phyloP scores from a whole-genome alignment of 2,329 filamentous ascomycete genomes.

The Microsporum ferrugineum region DNA sequence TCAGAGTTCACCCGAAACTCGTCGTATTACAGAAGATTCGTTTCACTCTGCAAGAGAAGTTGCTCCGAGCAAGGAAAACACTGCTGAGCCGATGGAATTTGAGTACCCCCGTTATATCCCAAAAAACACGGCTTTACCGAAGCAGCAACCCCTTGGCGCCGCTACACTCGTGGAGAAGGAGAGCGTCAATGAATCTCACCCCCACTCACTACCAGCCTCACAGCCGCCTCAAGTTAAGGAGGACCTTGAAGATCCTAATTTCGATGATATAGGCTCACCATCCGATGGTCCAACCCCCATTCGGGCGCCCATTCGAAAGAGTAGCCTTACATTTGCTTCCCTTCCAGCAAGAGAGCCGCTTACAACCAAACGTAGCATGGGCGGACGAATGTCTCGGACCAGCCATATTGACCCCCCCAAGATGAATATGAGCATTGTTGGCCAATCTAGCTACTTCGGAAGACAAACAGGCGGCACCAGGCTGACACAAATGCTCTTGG shows the following conservation, averaged over 20 bases:
- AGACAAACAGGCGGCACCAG: constrained; percentile 55
- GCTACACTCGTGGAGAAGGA: not conserved
- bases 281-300: constrained; percentile 39
- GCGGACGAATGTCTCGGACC: constrained; percentile 56
- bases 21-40: constrained; percentile 34
- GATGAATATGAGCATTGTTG: constrained; percentile 21
- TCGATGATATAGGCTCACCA: constrained; percentile 39
- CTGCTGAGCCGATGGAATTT: constrained; percentile 27
- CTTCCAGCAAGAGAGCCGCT: constrained; percentile 84
- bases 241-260: constrained; percentile 20
- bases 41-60: constrained; percentile 39
- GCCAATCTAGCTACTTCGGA: constrained; percentile 62
- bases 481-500: constrained; percentile 24
- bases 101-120: constrained; percentile 15
- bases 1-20: constrained; percentile 21
- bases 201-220: not conserved
- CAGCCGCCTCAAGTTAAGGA: not conserved
- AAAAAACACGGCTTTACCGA: not conserved
- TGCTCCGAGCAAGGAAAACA: constrained; percentile 24
- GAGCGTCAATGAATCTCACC: not conserved
- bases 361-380: constrained; percentile 71
- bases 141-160: not conserved
- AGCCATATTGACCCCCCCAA: constrained; percentile 61
- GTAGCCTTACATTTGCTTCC: constrained; percentile 87
- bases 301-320: constrained; percentile 70